phyloP scores from a whole-genome alignment of 805 yeast genomes.

The Lipomyces anomalus region DNA sequence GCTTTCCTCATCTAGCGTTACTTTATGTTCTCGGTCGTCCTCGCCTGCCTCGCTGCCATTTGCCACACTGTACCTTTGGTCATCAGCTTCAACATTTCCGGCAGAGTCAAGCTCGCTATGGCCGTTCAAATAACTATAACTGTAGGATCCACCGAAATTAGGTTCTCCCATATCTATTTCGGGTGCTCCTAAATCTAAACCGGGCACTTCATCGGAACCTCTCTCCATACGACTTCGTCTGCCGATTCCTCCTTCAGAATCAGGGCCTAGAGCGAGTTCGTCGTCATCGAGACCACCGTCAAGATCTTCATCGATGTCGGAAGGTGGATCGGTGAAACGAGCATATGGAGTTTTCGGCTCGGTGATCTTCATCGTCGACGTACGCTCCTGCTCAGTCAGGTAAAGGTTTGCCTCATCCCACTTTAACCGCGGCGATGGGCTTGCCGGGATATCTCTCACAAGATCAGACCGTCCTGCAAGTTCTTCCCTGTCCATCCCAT shows the following conservation, averaged over 20 bases:
- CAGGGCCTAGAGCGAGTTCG: no score
- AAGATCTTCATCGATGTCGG: no score
- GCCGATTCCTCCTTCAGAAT: constrained; percentile 30
- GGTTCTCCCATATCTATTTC: constrained; percentile 23
- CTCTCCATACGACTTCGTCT: no score
- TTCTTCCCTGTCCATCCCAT: no score
- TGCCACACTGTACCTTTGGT: no score
- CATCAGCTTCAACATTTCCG: no score
- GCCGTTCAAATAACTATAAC: no score
- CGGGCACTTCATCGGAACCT: constrained; percentile 28
- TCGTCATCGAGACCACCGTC: constrained; percentile 69
- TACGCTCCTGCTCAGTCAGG: constrained; percentile 65
- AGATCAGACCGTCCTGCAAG: no score
- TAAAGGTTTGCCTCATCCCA: constrained; percentile 83
- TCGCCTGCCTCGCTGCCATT: background rate
- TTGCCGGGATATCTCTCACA: no score
- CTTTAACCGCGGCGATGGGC: constrained; percentile 32
- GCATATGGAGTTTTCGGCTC: constrained; percentile 96
- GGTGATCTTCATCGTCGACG: constrained; percentile 75
- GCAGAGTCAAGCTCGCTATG: no score
- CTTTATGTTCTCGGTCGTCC: constrained; percentile 3
- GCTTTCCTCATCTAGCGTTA: constrained; percentile 19
- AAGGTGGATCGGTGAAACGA: constrained; percentile 80
- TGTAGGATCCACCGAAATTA: no score
- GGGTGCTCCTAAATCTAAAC: constrained; percentile 29